Percentiles rank a stretch among this genome's conserved stretches.
phyloP scores from a whole-genome alignment of 1,284 basidiomycete genomes.

The Pyrrhoderma noxium region DNA sequence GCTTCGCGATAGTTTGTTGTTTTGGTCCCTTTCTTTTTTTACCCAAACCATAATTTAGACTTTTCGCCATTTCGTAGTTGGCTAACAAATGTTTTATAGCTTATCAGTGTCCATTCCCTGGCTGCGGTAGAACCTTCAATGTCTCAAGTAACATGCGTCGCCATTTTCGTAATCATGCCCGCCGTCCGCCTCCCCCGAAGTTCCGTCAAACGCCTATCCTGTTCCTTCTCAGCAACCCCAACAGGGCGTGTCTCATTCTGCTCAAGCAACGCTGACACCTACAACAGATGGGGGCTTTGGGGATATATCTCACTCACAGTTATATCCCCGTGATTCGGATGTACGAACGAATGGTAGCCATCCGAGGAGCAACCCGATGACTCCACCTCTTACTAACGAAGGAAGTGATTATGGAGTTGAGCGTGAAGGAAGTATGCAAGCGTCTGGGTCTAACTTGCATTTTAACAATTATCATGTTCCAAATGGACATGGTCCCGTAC shows the following conservation, averaged over 20 bases:
- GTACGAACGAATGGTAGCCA: neutral
- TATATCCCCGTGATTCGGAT: slow-evolving; percentile 5
- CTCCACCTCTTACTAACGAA: slow-evolving; percentile 11
- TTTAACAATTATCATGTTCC: neutral
- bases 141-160: slow-evolving; percentile 40
- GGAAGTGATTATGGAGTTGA: neutral
- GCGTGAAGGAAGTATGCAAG: too few species aligned
- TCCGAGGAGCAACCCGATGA: neutral
- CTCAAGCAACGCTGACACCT: neutral
- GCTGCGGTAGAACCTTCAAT: slow-evolving; percentile 35
- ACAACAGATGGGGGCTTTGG: neutral
- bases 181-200: too few species aligned
- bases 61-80: too few species aligned
- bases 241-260: neutral
- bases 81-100: slow-evolving; percentile 17
- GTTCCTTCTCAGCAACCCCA: neutral
- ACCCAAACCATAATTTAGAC: neutral
- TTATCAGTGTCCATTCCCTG: slow-evolving; percentile 27
- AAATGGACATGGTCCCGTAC: neutral
- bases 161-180: slow-evolving; percentile 31
- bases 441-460: too few species aligned
- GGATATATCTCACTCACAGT: neutral
- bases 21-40: neutral
- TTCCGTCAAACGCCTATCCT: slow-evolving; percentile 1
- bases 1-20: neutral